Evolutionary conservation across 2,329 filamentous ascomycete genomes (phyloP).

Genomic region (Ceratocystis eucalypticola): DNA sequence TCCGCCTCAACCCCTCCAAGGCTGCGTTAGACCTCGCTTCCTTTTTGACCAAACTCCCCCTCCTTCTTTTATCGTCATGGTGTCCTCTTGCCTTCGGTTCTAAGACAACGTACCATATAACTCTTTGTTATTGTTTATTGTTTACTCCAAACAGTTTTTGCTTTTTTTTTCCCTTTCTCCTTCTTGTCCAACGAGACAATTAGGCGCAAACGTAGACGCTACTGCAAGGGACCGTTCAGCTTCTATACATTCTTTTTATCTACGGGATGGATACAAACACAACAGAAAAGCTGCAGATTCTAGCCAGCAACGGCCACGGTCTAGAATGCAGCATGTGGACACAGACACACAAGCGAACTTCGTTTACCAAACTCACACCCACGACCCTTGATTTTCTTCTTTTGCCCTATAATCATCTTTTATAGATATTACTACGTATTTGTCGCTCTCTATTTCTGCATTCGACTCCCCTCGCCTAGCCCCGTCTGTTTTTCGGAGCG

Average conservation of each 20-base stretch:
- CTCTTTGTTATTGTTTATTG: background rate
- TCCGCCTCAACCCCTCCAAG: background rate
- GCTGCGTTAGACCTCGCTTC: background rate
- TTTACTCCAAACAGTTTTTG: background rate
- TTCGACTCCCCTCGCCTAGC: background rate
- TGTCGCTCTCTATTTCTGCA: background rate
- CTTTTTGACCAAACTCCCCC: background rate
- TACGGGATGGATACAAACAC: background rate
- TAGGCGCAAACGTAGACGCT: background rate
- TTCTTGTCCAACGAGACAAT: background rate
- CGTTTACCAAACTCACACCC: background rate
- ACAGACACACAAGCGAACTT: background rate
- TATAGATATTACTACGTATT: background rate
- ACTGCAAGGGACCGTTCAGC: constrained; percentile 6
- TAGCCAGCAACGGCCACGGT: background rate
- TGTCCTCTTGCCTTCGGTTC: background rate
- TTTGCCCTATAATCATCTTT: background rate
- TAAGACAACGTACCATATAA: background rate
- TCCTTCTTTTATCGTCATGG: background rate
- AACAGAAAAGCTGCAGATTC: background rate
- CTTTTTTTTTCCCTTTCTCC: background rate
- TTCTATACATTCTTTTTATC: background rate
- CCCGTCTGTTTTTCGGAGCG: background rate
- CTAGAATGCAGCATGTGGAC: background rate
- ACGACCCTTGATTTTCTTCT: background rate